Evolutionary conservation across 805 yeast species (phyloP).

Genomic region (Pichia nakasei): DNA sequence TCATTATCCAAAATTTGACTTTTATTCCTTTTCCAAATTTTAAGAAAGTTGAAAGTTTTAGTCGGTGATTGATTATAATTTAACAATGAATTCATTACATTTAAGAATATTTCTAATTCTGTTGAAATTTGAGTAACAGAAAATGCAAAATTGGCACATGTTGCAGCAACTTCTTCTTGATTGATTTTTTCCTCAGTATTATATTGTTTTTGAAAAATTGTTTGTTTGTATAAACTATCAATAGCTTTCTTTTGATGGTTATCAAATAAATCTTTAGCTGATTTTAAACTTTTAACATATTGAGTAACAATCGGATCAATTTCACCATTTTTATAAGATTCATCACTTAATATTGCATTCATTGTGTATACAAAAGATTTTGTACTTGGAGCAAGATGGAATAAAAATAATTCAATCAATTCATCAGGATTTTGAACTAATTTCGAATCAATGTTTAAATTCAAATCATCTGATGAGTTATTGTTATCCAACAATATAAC

Average conservation of each 20-base stretch:
- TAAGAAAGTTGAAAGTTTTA: slow-evolving; percentile 44
- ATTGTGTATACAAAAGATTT: slow-evolving; percentile 58
- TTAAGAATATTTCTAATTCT: slow-evolving; percentile 44
- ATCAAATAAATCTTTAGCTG: slow-evolving; percentile 49
- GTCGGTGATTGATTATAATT: slow-evolving; percentile 3
- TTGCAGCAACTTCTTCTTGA: slow-evolving; percentile 76
- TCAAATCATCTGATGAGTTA: background rate
- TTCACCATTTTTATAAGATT: slow-evolving; percentile 42
- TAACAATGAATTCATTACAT: slow-evolving; percentile 28
- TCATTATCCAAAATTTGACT: slow-evolving; percentile 7
- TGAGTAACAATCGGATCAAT: slow-evolving; percentile 34
- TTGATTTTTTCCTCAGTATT: slow-evolving; percentile 40
- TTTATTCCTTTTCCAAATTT: slow-evolving; percentile 35
- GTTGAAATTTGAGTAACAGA: slow-evolving; percentile 53
- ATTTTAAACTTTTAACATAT: slow-evolving; percentile 36
- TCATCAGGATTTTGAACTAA: slow-evolving; percentile 29
- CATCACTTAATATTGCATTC: slow-evolving; percentile 47
- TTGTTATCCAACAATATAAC: too few relatives aligned
- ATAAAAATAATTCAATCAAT: slow-evolving; percentile 57
- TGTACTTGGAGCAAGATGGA: slow-evolving; percentile 64
- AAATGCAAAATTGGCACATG: slow-evolving; percentile 72
- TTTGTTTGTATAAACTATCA: slow-evolving; percentile 47
- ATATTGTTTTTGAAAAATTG: slow-evolving; percentile 34
- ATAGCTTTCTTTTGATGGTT: slow-evolving; percentile 50
- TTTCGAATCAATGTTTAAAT: slow-evolving; percentile 20